phyloP scores from a whole-genome alignment of 129 eudicot species.

The Helichrysum umbraculigerum region DNA sequence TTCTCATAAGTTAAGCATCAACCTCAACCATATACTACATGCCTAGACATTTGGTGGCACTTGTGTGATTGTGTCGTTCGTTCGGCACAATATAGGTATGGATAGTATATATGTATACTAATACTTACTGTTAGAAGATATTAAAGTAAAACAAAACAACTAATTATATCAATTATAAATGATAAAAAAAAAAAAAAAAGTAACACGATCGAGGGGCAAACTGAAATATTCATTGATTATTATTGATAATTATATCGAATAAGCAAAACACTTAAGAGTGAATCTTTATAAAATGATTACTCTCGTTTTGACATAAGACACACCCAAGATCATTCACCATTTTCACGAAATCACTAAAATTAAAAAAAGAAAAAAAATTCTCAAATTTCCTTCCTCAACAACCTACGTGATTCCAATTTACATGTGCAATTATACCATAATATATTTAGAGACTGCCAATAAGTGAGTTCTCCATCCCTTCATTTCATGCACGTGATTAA shows the following conservation, averaged over 20 bases:
- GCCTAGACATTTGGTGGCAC: no score
- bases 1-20: no score
- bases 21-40: no score
- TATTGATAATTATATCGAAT: slow-evolving; percentile 15
- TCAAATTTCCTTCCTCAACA: slow-evolving; percentile 16
- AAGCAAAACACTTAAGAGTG: slow-evolving; percentile 37
- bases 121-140: no score
- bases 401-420: slow-evolving; percentile 38
- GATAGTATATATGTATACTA: no score
- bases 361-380: slow-evolving; percentile 3
- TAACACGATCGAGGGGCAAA: slow-evolving; percentile 28
- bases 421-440: slow-evolving; percentile 16
- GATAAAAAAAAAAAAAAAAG: background rate
- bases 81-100: no score
- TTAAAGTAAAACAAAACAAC: background rate
- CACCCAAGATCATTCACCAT: slow-evolving; percentile 26
- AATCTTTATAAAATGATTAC: slow-evolving; percentile 37
- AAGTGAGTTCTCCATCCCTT: slow-evolving; percentile 4
- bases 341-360: slow-evolving; percentile 28
- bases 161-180: no score
- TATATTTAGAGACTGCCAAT: slow-evolving; percentile 15
- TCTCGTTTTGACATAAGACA: slow-evolving; percentile 33
- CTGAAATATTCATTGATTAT: slow-evolving; percentile 27
- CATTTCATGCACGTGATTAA: slow-evolving; percentile 26
- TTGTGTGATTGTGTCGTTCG: no score